These are phyloP conservation scores for Mycena haematopus DNA, from an alignment of 768 basidiomycete genomes.

Conservation along the genomic window DNA sequence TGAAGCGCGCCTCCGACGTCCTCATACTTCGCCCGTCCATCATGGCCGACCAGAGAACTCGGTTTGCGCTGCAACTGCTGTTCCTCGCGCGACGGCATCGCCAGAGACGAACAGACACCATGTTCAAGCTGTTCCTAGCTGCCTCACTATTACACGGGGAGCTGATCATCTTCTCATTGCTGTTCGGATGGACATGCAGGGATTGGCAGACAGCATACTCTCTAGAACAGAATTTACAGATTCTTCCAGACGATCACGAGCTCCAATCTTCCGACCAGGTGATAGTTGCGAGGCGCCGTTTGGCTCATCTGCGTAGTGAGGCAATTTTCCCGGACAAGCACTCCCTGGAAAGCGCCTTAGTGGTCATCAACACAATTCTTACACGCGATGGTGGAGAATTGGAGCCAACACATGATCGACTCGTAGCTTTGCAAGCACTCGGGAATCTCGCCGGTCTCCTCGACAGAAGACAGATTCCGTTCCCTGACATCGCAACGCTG, in stretches of 20 bases:
- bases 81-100: conserved; percentile 58
- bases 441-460: conserved; percentile 62
- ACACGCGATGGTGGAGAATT: conserved; percentile 33
- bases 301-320: conserved; percentile 27
- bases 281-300: conserved; percentile 14
- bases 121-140: conserved; percentile 66
- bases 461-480: conserved; percentile 56
- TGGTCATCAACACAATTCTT: conserved; percentile 43
- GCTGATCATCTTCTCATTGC: conserved; percentile 74
- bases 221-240: conserved; percentile 34
- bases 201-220: conserved; percentile 59
- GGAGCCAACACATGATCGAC: conserved; percentile 32
- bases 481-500: conserved; percentile 49
- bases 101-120: conserved; percentile 59
- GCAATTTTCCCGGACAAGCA: conserved; percentile 25
- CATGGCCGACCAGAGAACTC: conserved; percentile 47
- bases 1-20: conserved; percentile 31
- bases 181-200: conserved; percentile 69
- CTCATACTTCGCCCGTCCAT: conserved; percentile 42
- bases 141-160: conserved; percentile 80
- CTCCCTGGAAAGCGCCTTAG: conserved; percentile 37
- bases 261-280: conserved; percentile 23
- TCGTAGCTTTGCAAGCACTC: conserved; percentile 61
- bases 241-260: conserved; percentile 24
- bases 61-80: conserved; percentile 61